phyloP scores from a whole-genome alignment of 139 green algal genomes.

The Chlorella sp. region DNA sequence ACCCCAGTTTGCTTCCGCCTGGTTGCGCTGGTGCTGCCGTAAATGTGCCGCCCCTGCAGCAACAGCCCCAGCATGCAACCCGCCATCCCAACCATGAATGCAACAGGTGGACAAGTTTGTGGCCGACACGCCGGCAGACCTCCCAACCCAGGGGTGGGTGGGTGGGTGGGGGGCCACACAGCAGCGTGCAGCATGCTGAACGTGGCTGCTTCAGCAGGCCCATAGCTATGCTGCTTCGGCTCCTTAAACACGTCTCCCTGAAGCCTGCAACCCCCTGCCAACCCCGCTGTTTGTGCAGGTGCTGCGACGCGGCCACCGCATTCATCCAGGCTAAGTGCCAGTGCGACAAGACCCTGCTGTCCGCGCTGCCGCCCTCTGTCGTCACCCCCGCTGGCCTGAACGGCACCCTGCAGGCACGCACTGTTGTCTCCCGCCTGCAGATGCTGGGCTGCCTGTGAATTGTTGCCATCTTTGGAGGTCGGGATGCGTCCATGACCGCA shows the following conservation, averaged over 20 bases:
- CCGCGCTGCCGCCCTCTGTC: background rate
- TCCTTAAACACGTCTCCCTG: background rate
- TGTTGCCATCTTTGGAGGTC: too few relatives aligned
- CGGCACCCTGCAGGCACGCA: background rate
- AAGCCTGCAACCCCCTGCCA: background rate
- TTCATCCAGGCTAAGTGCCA: constrained; percentile 7
- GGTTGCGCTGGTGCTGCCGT: too few relatives aligned
- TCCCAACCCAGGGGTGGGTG: too few relatives aligned
- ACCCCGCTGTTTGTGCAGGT: background rate
- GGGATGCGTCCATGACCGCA: too few relatives aligned
- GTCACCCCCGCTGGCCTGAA: background rate
- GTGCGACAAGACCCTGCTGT: constrained; percentile 7
- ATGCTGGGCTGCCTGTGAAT: too few relatives aligned
- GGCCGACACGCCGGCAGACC: too few relatives aligned
- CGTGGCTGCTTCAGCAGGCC: background rate
- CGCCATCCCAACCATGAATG: too few relatives aligned
- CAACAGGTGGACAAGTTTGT: too few relatives aligned
- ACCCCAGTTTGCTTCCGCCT: too few relatives aligned
- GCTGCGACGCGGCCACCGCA: background rate
- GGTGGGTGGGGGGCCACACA: too few relatives aligned
- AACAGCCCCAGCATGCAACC: too few relatives aligned
- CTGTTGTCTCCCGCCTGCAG: background rate
- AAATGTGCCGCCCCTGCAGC: too few relatives aligned
- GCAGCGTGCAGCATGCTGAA: background rate
- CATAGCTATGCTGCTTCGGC: background rate